These are phyloP conservation scores for Ecytonucleospora hepatopenaei DNA, from an alignment of 371 early-diverging fungal genomes.

Conservation along the genomic window DNA sequence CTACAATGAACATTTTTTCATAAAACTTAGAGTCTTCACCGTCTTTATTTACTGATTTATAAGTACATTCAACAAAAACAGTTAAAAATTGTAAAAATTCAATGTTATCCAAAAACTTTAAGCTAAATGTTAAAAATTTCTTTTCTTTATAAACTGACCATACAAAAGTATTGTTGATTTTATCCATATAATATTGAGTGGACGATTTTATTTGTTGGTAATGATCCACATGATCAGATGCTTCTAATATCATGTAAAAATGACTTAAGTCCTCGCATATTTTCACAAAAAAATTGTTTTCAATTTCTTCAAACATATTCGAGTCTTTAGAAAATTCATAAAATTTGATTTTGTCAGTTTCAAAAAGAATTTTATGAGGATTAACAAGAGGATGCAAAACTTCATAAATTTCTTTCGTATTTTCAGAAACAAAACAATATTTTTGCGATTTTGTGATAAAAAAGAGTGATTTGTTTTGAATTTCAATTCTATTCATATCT, in stretches of 20 bases:
- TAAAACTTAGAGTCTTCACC: neutral
- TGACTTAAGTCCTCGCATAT: conserved; percentile 15
- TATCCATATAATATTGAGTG: conserved; percentile 56
- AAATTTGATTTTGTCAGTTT: conserved; percentile 5
- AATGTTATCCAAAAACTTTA: conserved; percentile 42
- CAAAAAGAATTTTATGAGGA: neutral
- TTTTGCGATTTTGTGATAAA: conserved; percentile 12
- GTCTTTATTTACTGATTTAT: conserved; percentile 18
- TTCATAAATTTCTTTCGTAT: conserved; percentile 1
- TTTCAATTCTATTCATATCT: neutral
- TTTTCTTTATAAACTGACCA: conserved; percentile 46
- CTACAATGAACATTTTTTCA: neutral
- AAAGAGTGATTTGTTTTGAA: neutral
- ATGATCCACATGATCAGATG: conserved; percentile 45
- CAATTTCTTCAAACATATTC: conserved; percentile 10
- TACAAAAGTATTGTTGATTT: conserved; percentile 51
- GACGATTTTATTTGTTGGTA: conserved; percentile 46
- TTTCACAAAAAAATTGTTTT: neutral
- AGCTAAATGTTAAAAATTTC: conserved; percentile 44
- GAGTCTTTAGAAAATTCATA: conserved; percentile 7
- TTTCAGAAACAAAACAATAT: conserved; percentile 3
- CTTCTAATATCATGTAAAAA: conserved; percentile 46
- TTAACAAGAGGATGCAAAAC: conserved; percentile 12
- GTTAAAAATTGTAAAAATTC: conserved; percentile 52
- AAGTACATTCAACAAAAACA: conserved; percentile 34